Evolutionary conservation across 1,284 basidiomycete species (phyloP).

Genomic region (Ustilago xerochloae): DNA sequence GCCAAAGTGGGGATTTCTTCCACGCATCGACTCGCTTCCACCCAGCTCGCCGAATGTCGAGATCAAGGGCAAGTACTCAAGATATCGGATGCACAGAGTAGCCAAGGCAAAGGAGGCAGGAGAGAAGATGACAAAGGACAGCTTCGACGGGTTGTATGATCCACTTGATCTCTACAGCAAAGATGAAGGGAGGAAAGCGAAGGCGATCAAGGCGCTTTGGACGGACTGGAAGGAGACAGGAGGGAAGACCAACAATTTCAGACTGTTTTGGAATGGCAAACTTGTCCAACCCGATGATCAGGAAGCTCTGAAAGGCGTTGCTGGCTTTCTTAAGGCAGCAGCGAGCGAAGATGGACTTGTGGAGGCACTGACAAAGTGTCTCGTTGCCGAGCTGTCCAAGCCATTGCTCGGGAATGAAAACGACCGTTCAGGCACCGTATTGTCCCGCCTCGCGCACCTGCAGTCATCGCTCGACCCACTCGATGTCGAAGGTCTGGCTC

Average conservation of each 20-base stretch:
- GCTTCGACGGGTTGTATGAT: slow-evolving; percentile 38
- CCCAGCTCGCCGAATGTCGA: slow-evolving; percentile 32
- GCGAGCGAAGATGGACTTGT: background rate
- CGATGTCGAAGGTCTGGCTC: slow-evolving; percentile 81
- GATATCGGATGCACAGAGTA: slow-evolving; percentile 42
- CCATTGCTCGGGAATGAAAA: too few species aligned
- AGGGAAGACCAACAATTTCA: slow-evolving; percentile 39
- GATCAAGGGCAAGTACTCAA: slow-evolving; percentile 38
- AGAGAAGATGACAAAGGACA: background rate
- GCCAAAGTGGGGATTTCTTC: slow-evolving; percentile 50
- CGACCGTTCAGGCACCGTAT: too few species aligned
- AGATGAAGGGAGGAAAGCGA: slow-evolving; percentile 9
- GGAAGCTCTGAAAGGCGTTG: background rate
- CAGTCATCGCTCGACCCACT: slow-evolving; percentile 83
- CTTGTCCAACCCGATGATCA: slow-evolving; percentile 17
- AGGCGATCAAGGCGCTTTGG: slow-evolving; percentile 31
- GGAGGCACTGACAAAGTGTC: background rate
- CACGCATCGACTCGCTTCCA: slow-evolving; percentile 15
- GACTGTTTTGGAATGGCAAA: slow-evolving; percentile 45
- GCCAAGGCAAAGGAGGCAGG: slow-evolving; percentile 2
- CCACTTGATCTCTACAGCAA: slow-evolving; percentile 45
- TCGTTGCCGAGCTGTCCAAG: slow-evolving; percentile 17
- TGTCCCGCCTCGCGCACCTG: slow-evolving; percentile 75
- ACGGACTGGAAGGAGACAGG: slow-evolving; percentile 21
- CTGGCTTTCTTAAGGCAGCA: slow-evolving; percentile 7